Percentiles rank a stretch among this genome's conserved stretches.
These are phyloP conservation scores for Aquilaria agallochum DNA, from an alignment of 441 rosid species.

Conservation along the genomic window DNA sequence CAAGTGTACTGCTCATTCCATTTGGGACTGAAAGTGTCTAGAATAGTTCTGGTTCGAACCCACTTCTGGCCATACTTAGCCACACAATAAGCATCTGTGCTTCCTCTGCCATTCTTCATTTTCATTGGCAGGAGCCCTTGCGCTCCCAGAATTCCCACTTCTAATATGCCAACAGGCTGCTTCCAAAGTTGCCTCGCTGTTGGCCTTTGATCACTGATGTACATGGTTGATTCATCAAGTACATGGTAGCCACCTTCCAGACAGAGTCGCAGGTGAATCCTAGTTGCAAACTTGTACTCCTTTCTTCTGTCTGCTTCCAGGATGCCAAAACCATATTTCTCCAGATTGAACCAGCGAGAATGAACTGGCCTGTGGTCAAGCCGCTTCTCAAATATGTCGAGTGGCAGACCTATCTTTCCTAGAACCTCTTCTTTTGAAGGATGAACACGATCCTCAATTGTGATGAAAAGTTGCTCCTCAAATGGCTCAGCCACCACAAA, in stretches of 20 bases:
- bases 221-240: constrained; percentile 64
- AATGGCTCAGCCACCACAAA: constrained; percentile 89
- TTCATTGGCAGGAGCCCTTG: constrained; percentile 64
- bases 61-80: constrained; percentile 70
- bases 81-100: constrained; percentile 53
- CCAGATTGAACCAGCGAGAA: constrained; percentile 86
- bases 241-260: constrained; percentile 78
- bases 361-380: constrained; percentile 78
- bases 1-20: constrained; percentile 75
- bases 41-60: constrained; percentile 62
- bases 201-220: constrained; percentile 63
- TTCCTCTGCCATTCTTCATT: constrained; percentile 54
- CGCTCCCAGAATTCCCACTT: constrained; percentile 60
- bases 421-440: constrained; percentile 59
- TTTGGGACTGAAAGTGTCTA: constrained; percentile 41
- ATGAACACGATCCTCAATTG: constrained; percentile 66
- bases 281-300: constrained; percentile 61
- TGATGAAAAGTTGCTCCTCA: constrained; percentile 67
- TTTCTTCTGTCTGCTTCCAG: constrained; percentile 74
- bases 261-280: constrained; percentile 57
- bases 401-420: constrained; percentile 59
- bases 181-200: constrained; percentile 69
- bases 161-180: constrained; percentile 51
- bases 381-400: constrained; percentile 59
- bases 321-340: constrained; percentile 64